Evolutionary conservation across 768 basidiomycete genomes (phyloP).

Genomic region (Russula sp.): DNA sequence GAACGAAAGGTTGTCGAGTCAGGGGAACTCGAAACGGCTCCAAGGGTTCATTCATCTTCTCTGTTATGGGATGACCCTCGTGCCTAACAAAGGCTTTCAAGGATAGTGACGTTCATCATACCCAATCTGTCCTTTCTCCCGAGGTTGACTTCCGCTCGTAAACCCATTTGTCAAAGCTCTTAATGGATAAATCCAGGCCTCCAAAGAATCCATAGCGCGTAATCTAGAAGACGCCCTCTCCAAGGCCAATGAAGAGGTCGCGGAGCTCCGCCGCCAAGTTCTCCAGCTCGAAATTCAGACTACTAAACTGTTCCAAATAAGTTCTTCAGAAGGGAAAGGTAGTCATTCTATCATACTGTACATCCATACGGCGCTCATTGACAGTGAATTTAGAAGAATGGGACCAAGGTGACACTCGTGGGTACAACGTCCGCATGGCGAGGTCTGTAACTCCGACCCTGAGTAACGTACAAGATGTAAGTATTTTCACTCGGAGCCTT

Average conservation of each 20-base stretch:
- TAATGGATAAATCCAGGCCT: neutral
- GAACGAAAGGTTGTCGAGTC: neutral
- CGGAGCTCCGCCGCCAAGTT: conserved; percentile 9
- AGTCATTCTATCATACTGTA: neutral
- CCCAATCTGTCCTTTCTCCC: neutral
- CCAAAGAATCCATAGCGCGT: conserved; percentile 2
- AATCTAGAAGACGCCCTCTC: conserved; percentile 16
- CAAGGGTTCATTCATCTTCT: neutral
- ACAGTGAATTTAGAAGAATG: neutral
- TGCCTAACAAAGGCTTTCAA: neutral
- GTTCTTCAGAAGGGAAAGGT: neutral
- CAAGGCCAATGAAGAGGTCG: conserved; percentile 18
- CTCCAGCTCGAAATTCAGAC: conserved; percentile 7
- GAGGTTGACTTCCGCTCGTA: neutral
- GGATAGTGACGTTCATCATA: neutral
- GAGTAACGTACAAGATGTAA: conserved; percentile 9
- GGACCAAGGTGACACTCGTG: neutral
- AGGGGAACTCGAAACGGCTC: neutral
- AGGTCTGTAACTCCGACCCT: neutral
- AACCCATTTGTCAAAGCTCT: neutral
- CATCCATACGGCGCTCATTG: neutral
- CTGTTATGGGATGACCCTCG: neutral
- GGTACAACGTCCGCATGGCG: neutral
- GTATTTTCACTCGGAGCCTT: neutral
- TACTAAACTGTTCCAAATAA: conserved; percentile 2